Conservation (phyloP, 495 filamentous ascomycete species). For the Rhypophila decipiens region DNA sequence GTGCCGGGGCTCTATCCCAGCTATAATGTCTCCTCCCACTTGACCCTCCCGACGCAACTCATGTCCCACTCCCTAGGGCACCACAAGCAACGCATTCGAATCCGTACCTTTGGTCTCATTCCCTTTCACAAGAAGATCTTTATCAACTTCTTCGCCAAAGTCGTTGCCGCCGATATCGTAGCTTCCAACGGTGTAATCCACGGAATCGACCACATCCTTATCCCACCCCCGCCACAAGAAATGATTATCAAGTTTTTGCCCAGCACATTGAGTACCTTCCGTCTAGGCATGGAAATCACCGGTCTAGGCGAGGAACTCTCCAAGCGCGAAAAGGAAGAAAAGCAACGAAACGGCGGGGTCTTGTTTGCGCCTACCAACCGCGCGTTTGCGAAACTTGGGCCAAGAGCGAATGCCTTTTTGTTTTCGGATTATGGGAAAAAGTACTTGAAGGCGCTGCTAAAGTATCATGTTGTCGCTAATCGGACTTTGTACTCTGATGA, state of each 20-base stretch:
- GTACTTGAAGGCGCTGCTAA: constrained; percentile 65
- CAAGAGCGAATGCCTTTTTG: constrained; percentile 64
- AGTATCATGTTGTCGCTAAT: constrained; percentile 71
- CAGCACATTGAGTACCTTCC: constrained; percentile 66
- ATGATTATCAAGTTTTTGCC: constrained; percentile 63
- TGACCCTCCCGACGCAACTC: constrained; percentile 67
- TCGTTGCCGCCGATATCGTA: constrained; percentile 59
- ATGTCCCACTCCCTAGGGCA: constrained; percentile 48
- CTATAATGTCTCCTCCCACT: constrained; percentile 48
- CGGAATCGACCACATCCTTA: constrained; percentile 60
- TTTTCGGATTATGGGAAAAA: constrained; percentile 63
- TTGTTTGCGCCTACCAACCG: constrained; percentile 71
- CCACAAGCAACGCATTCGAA: constrained; percentile 60
- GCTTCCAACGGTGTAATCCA: constrained; percentile 75
- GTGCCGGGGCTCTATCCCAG: constrained; percentile 54
- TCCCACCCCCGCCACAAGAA: constrained; percentile 60
- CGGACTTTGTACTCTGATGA: constrained; percentile 79
- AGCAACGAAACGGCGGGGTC: constrained; percentile 43
- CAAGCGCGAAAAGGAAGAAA: background rate
- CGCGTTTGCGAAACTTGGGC: constrained; percentile 67
- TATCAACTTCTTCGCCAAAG: constrained; percentile 68
- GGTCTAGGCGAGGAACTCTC: constrained; percentile 41
- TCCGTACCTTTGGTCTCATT: constrained; percentile 49
- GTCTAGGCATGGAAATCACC: constrained; percentile 63
- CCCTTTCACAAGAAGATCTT: no score